Evolutionary conservation across 2,329 filamentous ascomycete genomes (phyloP).

Genomic region (Chrysoporthe deuterocubensis): DNA sequence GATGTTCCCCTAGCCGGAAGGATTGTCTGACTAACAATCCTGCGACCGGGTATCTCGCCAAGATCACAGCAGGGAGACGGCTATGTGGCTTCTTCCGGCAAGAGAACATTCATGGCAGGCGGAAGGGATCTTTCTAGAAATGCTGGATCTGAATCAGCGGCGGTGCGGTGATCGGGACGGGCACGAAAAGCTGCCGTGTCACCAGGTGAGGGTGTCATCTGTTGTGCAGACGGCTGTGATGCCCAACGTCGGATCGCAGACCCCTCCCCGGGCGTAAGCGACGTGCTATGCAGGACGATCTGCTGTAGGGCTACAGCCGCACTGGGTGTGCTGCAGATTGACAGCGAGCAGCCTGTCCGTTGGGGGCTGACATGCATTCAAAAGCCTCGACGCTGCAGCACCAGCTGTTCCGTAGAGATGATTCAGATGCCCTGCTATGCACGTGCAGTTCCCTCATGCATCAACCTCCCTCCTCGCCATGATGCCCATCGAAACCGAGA

Average conservation of each 20-base stretch:
- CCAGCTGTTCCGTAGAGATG: background rate
- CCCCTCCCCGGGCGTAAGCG: background rate
- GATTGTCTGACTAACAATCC: constrained; percentile 18
- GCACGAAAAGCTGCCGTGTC: background rate
- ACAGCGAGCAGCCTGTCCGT: background rate
- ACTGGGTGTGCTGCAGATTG: background rate
- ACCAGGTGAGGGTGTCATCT: background rate
- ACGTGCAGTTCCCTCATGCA: background rate
- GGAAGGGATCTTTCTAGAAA: background rate
- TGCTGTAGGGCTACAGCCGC: background rate
- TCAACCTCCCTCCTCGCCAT: background rate
- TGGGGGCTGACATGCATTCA: background rate
- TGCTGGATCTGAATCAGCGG: background rate
- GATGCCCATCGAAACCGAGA: background rate
- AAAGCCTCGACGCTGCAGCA: background rate
- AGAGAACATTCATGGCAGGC: background rate
- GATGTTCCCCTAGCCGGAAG: constrained; percentile 18
- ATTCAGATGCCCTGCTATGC: background rate
- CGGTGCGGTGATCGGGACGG: background rate
- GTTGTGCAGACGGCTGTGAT: background rate
- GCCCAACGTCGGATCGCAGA: no score
- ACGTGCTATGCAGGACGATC: background rate
- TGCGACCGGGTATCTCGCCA: background rate
- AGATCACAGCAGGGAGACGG: background rate
- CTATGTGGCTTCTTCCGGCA: background rate